Base-by-base conservation (phyloP, 805 yeast species). In the Nakazawaea wyomingensis region DNA sequence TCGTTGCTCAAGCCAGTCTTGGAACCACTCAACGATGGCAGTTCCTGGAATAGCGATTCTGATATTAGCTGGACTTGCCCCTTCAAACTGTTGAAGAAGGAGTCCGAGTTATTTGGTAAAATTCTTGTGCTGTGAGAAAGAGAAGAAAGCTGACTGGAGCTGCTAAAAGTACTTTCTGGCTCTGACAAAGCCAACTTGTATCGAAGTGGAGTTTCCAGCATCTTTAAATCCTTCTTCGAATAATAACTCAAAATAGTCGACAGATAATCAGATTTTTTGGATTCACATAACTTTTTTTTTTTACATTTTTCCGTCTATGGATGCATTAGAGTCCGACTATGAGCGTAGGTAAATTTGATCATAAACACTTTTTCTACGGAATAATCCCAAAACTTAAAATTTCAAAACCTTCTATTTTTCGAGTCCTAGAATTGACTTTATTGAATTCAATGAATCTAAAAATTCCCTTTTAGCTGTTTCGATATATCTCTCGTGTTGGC, bases 81-180 rank as follows among this genome's bases (percentile, higher is more conserved):
- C 6, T 9, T 38, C 22, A 27, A 14, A 22, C 37, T 39, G 18
- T 39, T 24, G 27, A 44, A 44, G 27, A 44, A 44, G 3, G 47
- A 44, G 21, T 44, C 47, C n/a, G 43, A 44, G 24, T 44, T 28
- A 19, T 34, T 28, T 11, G 47, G 47, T 13, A 34, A 33, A 24
- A 44, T 44, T 26, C 47, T 39, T 3, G 43, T 39, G 21, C 39
- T 27, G 26, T 27, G 40, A 13, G 40, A 37, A 27, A 18, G 33
- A 18, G 40, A 17, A 3, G 40, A 37, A 13, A 28, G 40, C 18
- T 18, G 40, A 18, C 40, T 37, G n/a, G 40, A 13, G 26, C 40
- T 29, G 5, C 29, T 20, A 11, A 37, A 4, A 10, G 40, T 30
- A 31, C 41, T 29, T 4, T 22, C 16, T 30, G 35, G 26, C n/a